Percentiles rank a stretch among this genome's conserved stretches.
Evolutionary conservation across 2,329 filamentous ascomycete genomes (phyloP).

Genomic region (Dactylellina drechsleri): DNA sequence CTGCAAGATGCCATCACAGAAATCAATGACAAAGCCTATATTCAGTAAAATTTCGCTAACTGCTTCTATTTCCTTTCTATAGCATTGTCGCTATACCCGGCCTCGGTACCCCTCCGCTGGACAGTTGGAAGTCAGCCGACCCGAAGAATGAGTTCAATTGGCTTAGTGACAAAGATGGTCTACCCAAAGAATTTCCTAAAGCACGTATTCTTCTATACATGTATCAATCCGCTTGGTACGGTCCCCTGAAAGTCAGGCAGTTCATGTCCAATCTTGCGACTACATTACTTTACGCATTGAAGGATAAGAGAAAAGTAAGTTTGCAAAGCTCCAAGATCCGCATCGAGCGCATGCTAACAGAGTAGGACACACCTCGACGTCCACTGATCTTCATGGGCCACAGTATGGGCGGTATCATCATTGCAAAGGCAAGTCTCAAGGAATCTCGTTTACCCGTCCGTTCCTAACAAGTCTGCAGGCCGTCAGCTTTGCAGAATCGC

Average conservation of each 20-base stretch:
- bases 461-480: constrained; percentile 16
- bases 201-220: constrained; percentile 63
- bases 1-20: no score
- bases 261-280: constrained; percentile 62
- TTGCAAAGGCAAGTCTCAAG: constrained; percentile 61
- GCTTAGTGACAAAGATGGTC: constrained; percentile 61
- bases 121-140: constrained; percentile 62
- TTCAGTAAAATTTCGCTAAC: neutral
- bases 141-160: constrained; percentile 62
- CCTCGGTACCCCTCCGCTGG: constrained; percentile 62
- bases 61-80: neutral
- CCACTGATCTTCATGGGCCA: constrained; percentile 64
- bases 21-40: neutral
- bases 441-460: neutral
- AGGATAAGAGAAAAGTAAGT: constrained; percentile 60
- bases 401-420: constrained; percentile 64
- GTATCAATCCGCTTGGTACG: constrained; percentile 64
- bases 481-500: constrained; percentile 59
- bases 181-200: constrained; percentile 62
- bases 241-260: constrained; percentile 63
- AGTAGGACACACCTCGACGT: constrained; percentile 59
- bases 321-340: no score
- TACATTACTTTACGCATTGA: constrained; percentile 61
- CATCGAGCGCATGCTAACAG: neutral
- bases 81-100: constrained; percentile 64